Conservation (phyloP, 2,329 filamentous ascomycete genomes). For the Stromatinia cepivora region DNA sequence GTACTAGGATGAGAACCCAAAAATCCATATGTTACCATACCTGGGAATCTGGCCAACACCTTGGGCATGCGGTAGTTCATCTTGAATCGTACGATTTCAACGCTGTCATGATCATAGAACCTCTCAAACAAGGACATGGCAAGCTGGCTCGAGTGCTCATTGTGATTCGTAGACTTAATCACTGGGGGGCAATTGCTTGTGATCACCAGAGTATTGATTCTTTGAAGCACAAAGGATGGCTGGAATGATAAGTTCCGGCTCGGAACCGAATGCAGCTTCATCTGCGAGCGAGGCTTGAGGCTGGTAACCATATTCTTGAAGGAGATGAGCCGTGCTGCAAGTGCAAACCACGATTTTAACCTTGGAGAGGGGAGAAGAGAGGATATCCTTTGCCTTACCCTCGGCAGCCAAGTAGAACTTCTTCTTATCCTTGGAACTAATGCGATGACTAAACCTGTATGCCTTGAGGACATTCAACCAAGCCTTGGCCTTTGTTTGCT, state of each 20-base stretch:
- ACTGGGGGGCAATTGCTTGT: constrained; percentile 21
- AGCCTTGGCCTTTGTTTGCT: not conserved
- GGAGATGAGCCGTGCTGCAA: constrained; percentile 15
- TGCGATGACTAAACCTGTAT: not conserved
- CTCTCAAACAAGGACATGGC: constrained; percentile 6
- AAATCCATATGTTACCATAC: constrained; percentile 21
- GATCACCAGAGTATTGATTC: constrained; percentile 23
- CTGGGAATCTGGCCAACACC: constrained; percentile 24
- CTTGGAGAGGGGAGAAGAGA: constrained; percentile 11
- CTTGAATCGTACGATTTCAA: constrained; percentile 22
- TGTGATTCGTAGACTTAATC: not conserved
- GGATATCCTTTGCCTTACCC: not conserved
- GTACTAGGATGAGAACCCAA: constrained; percentile 3
- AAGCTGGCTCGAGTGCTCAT: constrained; percentile 11
- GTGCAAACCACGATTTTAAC: constrained; percentile 22
- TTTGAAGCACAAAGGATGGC: not conserved
- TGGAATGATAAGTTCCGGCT: constrained; percentile 13
- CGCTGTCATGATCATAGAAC: constrained; percentile 8
- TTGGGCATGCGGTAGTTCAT: constrained; percentile 27
- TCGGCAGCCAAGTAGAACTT: not conserved
- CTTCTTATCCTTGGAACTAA: constrained; percentile 1
- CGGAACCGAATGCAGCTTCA: constrained; percentile 22
- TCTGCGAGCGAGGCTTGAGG: constrained; percentile 16
- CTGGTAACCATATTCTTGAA: not conserved
- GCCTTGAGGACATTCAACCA: constrained; percentile 4